Evolutionary conservation across 169 alveolate species (phyloP), one percentile per base, ranked within the genome.

Genomic region (Cryptosporidium ryanae): DNA sequence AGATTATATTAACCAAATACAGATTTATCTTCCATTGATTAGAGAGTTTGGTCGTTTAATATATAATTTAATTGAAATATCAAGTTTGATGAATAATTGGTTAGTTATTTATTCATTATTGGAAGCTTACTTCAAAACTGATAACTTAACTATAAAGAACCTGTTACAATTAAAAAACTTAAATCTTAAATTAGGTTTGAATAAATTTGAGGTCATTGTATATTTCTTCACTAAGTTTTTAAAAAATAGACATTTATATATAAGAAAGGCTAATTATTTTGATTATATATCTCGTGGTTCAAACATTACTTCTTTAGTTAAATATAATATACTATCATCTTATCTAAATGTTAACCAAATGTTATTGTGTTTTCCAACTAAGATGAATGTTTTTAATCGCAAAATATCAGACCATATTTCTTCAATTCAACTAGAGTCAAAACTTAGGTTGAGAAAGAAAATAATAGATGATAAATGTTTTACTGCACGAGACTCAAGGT

Each of bases 11-110:
- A 25, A 17, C 8, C n/a, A 43, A 32, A 18, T 76, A 23, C 12
- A 29, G 12, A 59, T 17, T 5, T 76, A 76, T 34, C 63, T 57
- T 59, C 71, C 68, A 38, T 25, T 76, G 3, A 15, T 5, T 76
- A 17, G 1, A 2, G 68, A 55, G 46, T 43, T 76, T 61, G 64
- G 49, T 44, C 48, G 34, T 21, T 23, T 59, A 61, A 18, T 61
- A 1, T 32, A 25, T 27, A 15, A 43, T 43, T 12, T 76, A 1
- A 32, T 55, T 13, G 50, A 59, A 1, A 46, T 38, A 32, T 76
- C 87, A 31, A 76, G 2, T 21, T 32, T 32, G 38, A 43, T 55
- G 29, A 76, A 76, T 31, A 44, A 76, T 76, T 76, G 87, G 87
- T 43, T 48, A 13, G 21, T 59, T 32, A 15, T 61, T 21, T 76